phyloP scores from a whole-genome alignment of 1,139 yeast species.

The Taphrina flavorubra region DNA sequence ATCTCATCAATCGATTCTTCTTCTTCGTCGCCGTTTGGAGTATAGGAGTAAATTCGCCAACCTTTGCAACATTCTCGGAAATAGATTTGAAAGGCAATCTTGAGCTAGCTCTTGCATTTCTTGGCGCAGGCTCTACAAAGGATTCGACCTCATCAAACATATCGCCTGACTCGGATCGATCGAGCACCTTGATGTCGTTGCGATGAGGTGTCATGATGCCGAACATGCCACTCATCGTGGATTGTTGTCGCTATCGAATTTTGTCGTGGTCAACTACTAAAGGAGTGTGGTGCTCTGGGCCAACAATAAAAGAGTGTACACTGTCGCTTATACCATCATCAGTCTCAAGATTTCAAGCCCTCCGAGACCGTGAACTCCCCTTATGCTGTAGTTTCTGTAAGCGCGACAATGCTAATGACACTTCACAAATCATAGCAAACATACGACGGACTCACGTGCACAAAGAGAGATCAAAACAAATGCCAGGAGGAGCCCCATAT shows the following conservation, averaged over 20 bases:
- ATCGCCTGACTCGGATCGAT: slow-evolving; percentile 11
- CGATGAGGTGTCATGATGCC: slow-evolving; percentile 27
- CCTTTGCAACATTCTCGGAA: slow-evolving; percentile 20
- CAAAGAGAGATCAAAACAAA: slow-evolving; percentile 20
- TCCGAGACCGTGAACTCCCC: too few species aligned
- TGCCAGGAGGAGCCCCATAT: background rate
- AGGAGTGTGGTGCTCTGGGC: background rate
- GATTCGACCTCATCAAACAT: slow-evolving; percentile 31
- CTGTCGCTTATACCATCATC: background rate
- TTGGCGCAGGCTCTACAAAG: slow-evolving; percentile 32
- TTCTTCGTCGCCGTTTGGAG: slow-evolving; percentile 24
- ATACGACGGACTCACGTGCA: background rate
- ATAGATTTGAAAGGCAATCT: slow-evolving; percentile 15
- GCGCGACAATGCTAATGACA: background rate
- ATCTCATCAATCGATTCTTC: slow-evolving; percentile 5
- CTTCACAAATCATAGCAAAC: slow-evolving; percentile 8
- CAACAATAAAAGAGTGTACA: background rate
- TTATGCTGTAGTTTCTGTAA: too few species aligned
- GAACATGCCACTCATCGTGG: slow-evolving; percentile 27
- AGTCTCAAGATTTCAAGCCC: background rate
- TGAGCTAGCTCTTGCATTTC: background rate
- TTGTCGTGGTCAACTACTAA: background rate
- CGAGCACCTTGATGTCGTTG: slow-evolving; percentile 6
- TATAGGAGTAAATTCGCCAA: slow-evolving; percentile 34
- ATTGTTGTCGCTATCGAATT: slow-evolving; percentile 9